Evolutionary conservation across 2,329 filamentous ascomycete genomes (phyloP), one percentile per base, ranked within the genome.

Genomic region (Trichoderma endophyticum): DNA sequence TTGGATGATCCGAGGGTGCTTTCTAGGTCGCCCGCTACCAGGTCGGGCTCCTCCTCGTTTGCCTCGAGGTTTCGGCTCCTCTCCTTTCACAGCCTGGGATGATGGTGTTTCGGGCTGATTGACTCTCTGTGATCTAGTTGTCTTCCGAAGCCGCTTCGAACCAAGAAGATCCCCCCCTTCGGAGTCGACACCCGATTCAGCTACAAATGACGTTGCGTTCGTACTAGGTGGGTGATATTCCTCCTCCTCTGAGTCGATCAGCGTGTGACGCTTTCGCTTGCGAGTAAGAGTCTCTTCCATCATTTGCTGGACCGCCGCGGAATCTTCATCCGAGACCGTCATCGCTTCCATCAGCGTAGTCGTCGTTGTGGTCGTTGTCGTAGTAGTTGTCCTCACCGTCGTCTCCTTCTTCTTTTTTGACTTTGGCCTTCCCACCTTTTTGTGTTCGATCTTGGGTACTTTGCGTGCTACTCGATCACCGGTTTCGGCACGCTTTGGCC

Each of bases 21-120:
- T 82, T 75, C 81, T 81, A 77, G 81, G 81, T 60, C 81, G 77
- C 32, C 81, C 81, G 71, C 81, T 82, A 12, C 81, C 81, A 6
- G 81, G 81, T 60, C 81, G 77, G 34, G 81, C 81, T 8, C 81
- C 81, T 36, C 81, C 81, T 54, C 81, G 78, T 73, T 82, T 82
- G 43, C 81, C 80, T 28, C 78, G 75, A 30, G 77, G 75, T 74
- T 81, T 82, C 15, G 74, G 75, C 60, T 76, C 75, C n/a, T 75
- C 76, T 24, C 74, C 76, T 71, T 73, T 71, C 66, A 56, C 30
- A 7, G 69, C 34, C 56, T 76, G 77, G 15, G 73, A 54, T 56
- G 73, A 39, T 56, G 74, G 72, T 18, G 72, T 65, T 4, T 71
- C 72, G 15, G 70, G 51, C 43, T 68, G 61, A 15, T 61, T 67